Conservation (phyloP, 192 early-diverging fungal species). For the Dimargaris cristalligena region DNA sequence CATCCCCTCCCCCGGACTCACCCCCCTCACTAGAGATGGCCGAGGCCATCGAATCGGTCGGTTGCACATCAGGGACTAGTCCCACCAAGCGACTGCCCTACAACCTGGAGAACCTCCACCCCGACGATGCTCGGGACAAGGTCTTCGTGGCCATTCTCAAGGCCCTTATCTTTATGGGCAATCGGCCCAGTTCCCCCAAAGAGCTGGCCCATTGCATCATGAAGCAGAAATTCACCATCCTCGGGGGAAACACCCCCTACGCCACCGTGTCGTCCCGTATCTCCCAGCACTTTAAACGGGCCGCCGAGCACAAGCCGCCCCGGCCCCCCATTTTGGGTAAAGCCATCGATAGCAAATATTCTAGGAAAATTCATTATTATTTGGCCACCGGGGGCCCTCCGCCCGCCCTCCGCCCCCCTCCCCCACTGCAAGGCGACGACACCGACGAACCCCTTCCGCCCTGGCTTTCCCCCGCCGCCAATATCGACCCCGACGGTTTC, state of each 20-base stretch:
- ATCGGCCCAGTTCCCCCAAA: constrained; percentile 66
- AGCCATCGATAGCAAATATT: constrained; percentile 46
- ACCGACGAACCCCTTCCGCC: too few species aligned
- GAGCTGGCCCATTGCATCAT: constrained; percentile 64
- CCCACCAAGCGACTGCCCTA: background rate
- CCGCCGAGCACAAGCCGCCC: constrained; percentile 55
- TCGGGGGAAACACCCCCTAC: constrained; percentile 73
- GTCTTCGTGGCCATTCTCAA: constrained; percentile 78
- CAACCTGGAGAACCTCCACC: constrained; percentile 28
- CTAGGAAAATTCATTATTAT: constrained; percentile 59
- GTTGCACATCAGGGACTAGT: too few species aligned
- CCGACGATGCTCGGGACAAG: constrained; percentile 65
- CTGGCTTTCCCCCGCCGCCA: too few species aligned
- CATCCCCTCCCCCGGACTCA: too few species aligned
- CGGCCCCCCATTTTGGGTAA: constrained; percentile 53
- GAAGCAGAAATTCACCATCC: constrained; percentile 54
- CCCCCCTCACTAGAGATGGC: too few species aligned
- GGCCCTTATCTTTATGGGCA: constrained; percentile 53
- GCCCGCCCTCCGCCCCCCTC: background rate
- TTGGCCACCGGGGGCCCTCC: constrained; percentile 31
- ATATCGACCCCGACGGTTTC: too few species aligned
- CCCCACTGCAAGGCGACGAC: too few species aligned
- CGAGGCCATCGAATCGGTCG: too few species aligned
- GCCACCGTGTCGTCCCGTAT: constrained; percentile 80
- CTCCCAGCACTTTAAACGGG: constrained; percentile 75